Percentiles rank a stretch among this genome's conserved stretches.
phyloP scores from a whole-genome alignment of 2,329 filamentous ascomycete genomes.

The Colletotrichum sp. region DNA sequence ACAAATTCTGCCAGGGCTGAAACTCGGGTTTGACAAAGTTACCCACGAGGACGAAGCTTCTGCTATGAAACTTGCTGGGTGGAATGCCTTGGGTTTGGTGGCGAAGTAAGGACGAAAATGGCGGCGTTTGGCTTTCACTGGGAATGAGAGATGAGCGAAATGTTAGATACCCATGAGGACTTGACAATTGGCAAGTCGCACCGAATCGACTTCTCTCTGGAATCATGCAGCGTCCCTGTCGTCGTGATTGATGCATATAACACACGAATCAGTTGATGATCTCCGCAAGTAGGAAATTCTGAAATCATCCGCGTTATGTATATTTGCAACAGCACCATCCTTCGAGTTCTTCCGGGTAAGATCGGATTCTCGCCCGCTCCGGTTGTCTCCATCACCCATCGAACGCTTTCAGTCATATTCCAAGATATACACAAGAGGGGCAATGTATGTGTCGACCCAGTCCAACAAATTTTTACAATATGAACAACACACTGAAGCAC shows the following conservation, averaged over 20 bases:
- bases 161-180: neutral
- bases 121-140: neutral
- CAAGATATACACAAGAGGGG: neutral
- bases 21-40: too few species aligned
- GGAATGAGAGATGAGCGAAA: neutral
- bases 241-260: neutral
- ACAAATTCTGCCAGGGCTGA: too few species aligned
- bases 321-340: neutral
- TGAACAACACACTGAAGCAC: neutral
- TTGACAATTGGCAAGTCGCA: neutral
- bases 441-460: neutral
- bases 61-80: neutral
- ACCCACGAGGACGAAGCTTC: too few species aligned
- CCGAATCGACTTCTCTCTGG: neutral
- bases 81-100: accelerated
- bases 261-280: neutral
- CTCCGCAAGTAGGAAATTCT: neutral
- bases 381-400: neutral
- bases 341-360: neutral
- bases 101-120: accelerated
- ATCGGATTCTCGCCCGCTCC: neutral
- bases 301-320: neutral
- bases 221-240: accelerated
- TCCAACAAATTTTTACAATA: neutral
- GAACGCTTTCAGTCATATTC: neutral